These are phyloP conservation scores for Naganishia sp. DNA, from an alignment of 1,284 basidiomycete genomes.

Conservation along the genomic window DNA sequence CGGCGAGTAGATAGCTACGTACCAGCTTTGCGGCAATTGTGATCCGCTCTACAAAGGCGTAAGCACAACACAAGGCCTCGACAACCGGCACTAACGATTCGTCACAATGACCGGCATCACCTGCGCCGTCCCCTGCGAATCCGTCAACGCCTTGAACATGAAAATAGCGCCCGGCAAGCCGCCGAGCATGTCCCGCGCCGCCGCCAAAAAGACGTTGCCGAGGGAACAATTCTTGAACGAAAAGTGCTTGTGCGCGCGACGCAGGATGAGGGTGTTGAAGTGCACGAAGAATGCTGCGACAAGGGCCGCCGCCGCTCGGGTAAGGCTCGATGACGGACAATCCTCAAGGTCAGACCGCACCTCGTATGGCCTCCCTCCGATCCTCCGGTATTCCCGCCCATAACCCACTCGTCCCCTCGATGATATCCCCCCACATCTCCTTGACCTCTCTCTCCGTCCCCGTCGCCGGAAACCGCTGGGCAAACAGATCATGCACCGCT, in stretches of 20 bases:
- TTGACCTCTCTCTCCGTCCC: conserved; percentile 73
- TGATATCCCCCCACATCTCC: conserved; percentile 86
- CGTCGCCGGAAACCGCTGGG: conserved; percentile 73
- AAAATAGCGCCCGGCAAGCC: conserved; percentile 93
- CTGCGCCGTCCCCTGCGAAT: conserved; percentile 52
- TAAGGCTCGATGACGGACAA: not conserved
- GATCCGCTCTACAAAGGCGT: conserved; percentile 61
- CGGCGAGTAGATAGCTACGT: conserved; percentile 43
- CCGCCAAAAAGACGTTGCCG: conserved; percentile 86
- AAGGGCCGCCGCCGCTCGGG: too few species aligned
- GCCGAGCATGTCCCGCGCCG: conserved; percentile 80
- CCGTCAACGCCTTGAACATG: conserved; percentile 88
- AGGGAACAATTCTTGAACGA: conserved; percentile 72
- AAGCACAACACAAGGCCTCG: not conserved
- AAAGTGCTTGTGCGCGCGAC: conserved; percentile 86
- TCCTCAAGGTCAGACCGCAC: conserved; percentile 37
- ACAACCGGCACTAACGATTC: conserved; percentile 61
- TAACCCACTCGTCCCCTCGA: conserved; percentile 80
- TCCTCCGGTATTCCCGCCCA: conserved; percentile 91
- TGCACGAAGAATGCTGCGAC: conserved; percentile 77
- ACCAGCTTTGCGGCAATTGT: conserved; percentile 94
- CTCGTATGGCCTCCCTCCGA: conserved; percentile 69
- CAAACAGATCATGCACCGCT: conserved; percentile 72
- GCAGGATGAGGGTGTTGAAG: conserved; percentile 83
- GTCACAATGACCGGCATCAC: conserved; percentile 88